Base-by-base conservation (phyloP, 306 rosid genomes). In the Sesbania bispinosa region DNA sequence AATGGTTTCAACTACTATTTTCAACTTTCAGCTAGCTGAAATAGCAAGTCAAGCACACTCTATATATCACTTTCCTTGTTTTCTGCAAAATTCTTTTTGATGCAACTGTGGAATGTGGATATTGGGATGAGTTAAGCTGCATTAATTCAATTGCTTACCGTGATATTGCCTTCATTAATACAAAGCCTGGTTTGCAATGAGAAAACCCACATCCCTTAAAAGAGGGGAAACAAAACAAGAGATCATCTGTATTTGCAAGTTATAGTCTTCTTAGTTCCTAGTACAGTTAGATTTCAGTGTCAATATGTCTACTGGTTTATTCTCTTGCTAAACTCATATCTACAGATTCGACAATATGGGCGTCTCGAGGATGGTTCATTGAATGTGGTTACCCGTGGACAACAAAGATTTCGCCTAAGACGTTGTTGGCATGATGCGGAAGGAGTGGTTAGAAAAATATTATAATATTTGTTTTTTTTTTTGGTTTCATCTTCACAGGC, bases 321-420 rank as follows among this genome's bases (percentile, higher is more conserved):
- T 21, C 47, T 65, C 61, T 77, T 38, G 65, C 29, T 62, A 61
- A 77, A 73, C 32, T 45, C 41, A 27, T 52, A 9, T 69, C 74
- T 79, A 63, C 88, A 94, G 99, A 86, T 94, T 83, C 86, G 96
- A 43, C 96, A 94, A 74, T 88, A 71, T 45, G 78, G 93, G 32
- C 86, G 93, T 29, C 80, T 94, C 62, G 96, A 85, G 74, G 92
- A 87, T 82, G 96, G 96, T 62, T 89, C 96, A 13, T 78, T 94
- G 53, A 94, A 91, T 76, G 88, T 91, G 74, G 92, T 94, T 58
- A 85, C 95, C 41, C 92, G 96, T 67, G 97, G 97, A 67, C 96
- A 91, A 81, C 97, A 91, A 70, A 76, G 99, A 65, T 94, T 94
- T 83, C 88, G 69, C 70, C 76, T 94, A 20, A 86, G 75, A 69